Evolutionary conservation across 305 asterid species (phyloP).

Genomic region (Nicotiana rustica): DNA sequence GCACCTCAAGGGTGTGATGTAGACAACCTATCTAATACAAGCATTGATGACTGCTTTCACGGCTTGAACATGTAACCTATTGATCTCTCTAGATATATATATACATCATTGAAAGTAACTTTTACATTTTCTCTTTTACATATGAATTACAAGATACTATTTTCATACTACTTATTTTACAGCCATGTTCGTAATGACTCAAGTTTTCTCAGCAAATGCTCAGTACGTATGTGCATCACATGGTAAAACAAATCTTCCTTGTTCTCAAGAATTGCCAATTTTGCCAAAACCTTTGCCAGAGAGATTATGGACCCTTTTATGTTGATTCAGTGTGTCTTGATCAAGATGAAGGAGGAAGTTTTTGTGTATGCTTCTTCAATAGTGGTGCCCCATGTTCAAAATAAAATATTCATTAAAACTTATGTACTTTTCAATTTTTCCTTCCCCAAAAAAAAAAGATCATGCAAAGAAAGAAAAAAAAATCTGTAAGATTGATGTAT

Average conservation of each 20-base stretch:
- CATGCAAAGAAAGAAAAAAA: too few relatives aligned
- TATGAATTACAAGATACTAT: not conserved
- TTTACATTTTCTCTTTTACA: not conserved
- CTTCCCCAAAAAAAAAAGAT: too few relatives aligned
- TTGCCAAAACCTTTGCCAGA: not conserved
- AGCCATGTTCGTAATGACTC: not conserved
- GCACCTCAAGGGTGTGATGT: too few relatives aligned
- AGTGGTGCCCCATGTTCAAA: not conserved
- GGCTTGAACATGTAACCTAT: too few relatives aligned
- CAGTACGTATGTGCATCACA: not conserved
- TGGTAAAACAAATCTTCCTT: not conserved
- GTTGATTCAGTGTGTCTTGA: not conserved
- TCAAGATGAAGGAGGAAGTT: not conserved
- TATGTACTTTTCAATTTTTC: too few relatives aligned
- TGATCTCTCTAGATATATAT: too few relatives aligned
- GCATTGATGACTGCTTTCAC: too few relatives aligned
- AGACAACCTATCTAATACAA: too few relatives aligned
- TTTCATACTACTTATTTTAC: not conserved
- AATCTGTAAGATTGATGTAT: too few relatives aligned
- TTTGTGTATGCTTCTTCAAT: not conserved
- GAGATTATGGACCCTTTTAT: not conserved
- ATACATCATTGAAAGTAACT: not conserved
- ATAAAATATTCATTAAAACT: too few relatives aligned
- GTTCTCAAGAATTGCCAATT: not conserved
- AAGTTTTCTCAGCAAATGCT: not conserved